Percentiles rank a stretch among this genome's conserved stretches.
Evolutionary conservation across 1,284 basidiomycete genomes (phyloP).

Genomic region (Trametes versicolor): DNA sequence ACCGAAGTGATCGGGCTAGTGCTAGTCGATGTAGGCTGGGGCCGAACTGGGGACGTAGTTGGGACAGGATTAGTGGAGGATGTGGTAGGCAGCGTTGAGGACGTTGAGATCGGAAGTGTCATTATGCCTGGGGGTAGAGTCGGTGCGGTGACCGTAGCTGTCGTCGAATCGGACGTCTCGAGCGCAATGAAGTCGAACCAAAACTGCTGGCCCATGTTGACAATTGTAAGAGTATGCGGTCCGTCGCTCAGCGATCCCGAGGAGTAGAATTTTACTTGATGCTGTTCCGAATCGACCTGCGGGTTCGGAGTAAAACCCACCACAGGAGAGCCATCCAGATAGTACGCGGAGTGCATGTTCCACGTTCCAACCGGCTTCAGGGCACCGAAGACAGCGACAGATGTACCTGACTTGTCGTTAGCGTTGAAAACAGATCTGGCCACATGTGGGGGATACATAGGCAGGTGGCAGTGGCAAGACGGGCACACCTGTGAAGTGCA

Average conservation of each 20-base stretch:
- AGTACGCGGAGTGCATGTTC: conserved; percentile 25
- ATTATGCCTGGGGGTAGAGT: neutral
- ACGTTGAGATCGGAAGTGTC: neutral
- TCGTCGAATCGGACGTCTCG: neutral
- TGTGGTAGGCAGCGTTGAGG: neutral
- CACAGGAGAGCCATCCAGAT: conserved; percentile 12
- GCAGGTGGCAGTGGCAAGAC: too few relatives aligned
- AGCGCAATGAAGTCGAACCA: conserved; percentile 25
- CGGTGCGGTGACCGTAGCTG: too few relatives aligned
- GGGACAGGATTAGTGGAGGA: too few relatives aligned
- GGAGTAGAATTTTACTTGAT: conserved; percentile 19
- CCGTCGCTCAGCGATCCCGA: conserved; percentile 10
- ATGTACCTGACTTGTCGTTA: conserved; percentile 10
- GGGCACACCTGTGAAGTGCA: neutral
- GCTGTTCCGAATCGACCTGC: conserved; percentile 5
- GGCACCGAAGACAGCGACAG: conserved; percentile 21
- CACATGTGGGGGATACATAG: too few relatives aligned
- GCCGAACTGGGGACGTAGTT: too few relatives aligned
- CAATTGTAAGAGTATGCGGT: conserved; percentile 13
- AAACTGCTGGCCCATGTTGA: conserved; percentile 24
- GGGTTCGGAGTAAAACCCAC: conserved; percentile 1
- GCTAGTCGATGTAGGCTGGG: too few relatives aligned
- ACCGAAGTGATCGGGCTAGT: too few relatives aligned
- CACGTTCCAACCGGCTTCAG: conserved; percentile 19
- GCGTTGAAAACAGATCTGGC: too few relatives aligned